A percentile compares a stretch with the other conserved stretches of the same genome.
Conservation (phyloP, 2,329 filamentous ascomycete genomes). For the Fusarium sp. region DNA sequence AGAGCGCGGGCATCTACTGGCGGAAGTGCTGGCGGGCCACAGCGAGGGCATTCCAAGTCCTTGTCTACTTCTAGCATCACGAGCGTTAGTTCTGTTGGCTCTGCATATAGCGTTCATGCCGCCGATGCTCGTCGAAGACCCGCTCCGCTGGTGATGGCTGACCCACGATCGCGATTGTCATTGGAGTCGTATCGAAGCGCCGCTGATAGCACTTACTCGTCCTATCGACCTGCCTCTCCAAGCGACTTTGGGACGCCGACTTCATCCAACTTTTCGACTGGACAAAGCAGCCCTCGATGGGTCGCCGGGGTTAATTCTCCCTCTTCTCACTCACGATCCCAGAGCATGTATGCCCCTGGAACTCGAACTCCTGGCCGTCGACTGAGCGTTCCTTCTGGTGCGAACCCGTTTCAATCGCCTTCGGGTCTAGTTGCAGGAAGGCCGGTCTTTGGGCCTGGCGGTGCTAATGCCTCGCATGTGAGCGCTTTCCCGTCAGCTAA, state of each 20-base stretch:
- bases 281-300: slow-evolving; percentile 82
- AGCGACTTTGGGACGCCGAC: slow-evolving; percentile 85
- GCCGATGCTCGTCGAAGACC: slow-evolving; percentile 79
- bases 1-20: slow-evolving; percentile 83
- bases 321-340: slow-evolving; percentile 74
- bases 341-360: slow-evolving; percentile 76
- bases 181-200: slow-evolving; percentile 77
- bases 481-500: slow-evolving; percentile 68
- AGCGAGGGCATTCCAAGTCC: slow-evolving; percentile 85
- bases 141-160: slow-evolving; percentile 85
- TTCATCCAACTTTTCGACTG: slow-evolving; percentile 83
- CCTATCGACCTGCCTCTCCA: slow-evolving; percentile 74
- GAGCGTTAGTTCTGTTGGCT: slow-evolving; percentile 75
- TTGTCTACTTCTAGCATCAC: slow-evolving; percentile 89
- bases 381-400: slow-evolving; percentile 83
- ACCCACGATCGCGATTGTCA: slow-evolving; percentile 74
- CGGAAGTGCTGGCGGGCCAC: slow-evolving; percentile 77
- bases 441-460: slow-evolving; percentile 65
- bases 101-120: slow-evolving; percentile 74
- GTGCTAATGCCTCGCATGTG: slow-evolving; percentile 67
- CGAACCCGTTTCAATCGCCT: slow-evolving; percentile 79
- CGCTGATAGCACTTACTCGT: slow-evolving; percentile 70
- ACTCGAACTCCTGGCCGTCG: slow-evolving; percentile 77
- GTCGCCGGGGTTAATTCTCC: slow-evolving; percentile 78
- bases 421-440: slow-evolving; percentile 68